Conservation (phyloP, 2,329 filamentous ascomycete genomes). For the Aspergillus melleus region DNA sequence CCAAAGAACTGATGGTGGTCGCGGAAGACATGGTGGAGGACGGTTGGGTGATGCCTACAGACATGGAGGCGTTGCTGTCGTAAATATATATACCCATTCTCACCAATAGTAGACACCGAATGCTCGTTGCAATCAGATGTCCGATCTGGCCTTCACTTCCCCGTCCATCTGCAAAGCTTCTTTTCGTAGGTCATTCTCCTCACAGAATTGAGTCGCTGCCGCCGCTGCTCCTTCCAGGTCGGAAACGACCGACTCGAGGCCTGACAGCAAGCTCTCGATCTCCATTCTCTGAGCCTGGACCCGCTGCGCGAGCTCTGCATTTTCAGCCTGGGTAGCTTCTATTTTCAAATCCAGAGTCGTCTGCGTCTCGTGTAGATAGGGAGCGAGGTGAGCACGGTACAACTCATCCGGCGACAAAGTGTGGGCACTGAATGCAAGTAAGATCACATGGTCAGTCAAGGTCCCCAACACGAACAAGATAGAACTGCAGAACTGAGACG, state of each 20-base stretch:
- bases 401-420: slow-evolving; percentile 58
- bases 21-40: slow-evolving; percentile 56
- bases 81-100: slow-evolving; percentile 16
- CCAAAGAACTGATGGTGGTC: slow-evolving; percentile 44
- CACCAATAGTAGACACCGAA: background rate
- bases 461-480: background rate
- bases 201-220: slow-evolving; percentile 41
- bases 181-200: slow-evolving; percentile 39
- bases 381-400: slow-evolving; percentile 59
- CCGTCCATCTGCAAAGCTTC: slow-evolving; percentile 47
- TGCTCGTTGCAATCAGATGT: slow-evolving; percentile 21
- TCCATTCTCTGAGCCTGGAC: slow-evolving; percentile 57
- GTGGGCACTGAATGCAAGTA: slow-evolving; percentile 51
- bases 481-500: slow-evolving; percentile 1
- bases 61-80: slow-evolving; percentile 34
- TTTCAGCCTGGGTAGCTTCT: slow-evolving; percentile 52
- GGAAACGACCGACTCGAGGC: slow-evolving; percentile 56
- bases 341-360: slow-evolving; percentile 52
- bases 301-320: slow-evolving; percentile 52
- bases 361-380: slow-evolving; percentile 54
- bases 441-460: background rate
- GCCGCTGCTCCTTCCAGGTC: slow-evolving; percentile 56
- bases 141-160: slow-evolving; percentile 35
- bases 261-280: slow-evolving; percentile 55
- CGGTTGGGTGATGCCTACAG: slow-evolving; percentile 44